These are phyloP conservation scores for Hansenula sp. DNA, from an alignment of 1,139 yeast genomes.

Conservation along the genomic window DNA sequence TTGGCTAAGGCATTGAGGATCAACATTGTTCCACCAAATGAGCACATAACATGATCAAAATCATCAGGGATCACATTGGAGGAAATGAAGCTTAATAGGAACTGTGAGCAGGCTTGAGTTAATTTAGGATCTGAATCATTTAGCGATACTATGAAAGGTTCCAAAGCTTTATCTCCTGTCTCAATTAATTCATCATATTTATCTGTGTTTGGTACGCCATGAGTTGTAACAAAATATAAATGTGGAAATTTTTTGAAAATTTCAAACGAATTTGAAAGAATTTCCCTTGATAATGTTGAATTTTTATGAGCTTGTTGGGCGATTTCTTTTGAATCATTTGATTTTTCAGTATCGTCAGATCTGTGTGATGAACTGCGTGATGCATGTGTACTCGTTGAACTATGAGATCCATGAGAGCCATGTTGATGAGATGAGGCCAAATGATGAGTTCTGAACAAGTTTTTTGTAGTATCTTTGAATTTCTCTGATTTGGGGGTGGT, in stretches of 20 bases:
- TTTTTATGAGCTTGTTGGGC: constrained; percentile 1
- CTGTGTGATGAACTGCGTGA: not conserved
- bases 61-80: constrained; percentile 18
- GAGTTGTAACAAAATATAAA: constrained; percentile 16
- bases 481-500: constrained; percentile 19
- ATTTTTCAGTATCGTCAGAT: constrained; percentile 12
- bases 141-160: constrained; percentile 23
- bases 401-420: constrained; percentile 7
- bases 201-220: constrained; percentile 16
- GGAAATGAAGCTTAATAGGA: constrained; percentile 16
- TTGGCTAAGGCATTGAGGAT: constrained; percentile 17
- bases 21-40: constrained; percentile 19
- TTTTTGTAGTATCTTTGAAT: constrained; percentile 20
- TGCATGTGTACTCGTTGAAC: constrained; percentile 4
- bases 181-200: constrained; percentile 11
- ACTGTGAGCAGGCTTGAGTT: constrained; percentile 18
- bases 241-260: constrained; percentile 24
- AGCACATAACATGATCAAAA: constrained; percentile 16
- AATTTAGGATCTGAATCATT: constrained; percentile 21
- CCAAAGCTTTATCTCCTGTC: constrained; percentile 13
- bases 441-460: constrained; percentile 19
- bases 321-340: constrained; percentile 12
- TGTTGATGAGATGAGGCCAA: constrained; percentile 3
- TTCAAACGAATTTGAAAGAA: constrained; percentile 19
- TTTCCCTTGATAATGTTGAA: constrained; percentile 21